Evolutionary conservation across 1,284 basidiomycete species (phyloP).

Genomic region (Ustilago tritici): DNA sequence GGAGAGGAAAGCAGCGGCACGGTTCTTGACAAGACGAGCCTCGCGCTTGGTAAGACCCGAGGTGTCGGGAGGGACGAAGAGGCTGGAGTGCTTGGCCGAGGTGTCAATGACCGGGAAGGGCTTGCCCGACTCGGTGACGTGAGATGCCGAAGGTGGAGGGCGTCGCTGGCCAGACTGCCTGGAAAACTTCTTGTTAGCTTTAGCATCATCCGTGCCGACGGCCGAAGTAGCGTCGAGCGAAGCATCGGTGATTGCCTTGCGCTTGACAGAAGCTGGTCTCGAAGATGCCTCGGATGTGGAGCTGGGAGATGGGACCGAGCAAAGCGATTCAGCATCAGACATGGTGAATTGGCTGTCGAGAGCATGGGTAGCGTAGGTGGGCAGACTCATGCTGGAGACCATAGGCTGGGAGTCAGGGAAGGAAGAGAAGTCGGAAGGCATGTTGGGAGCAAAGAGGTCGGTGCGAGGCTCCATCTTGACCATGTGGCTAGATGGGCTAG

Average conservation of each 20-base stretch:
- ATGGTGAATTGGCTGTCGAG: conserved; percentile 35
- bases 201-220: conserved; percentile 15
- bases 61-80: conserved; percentile 85
- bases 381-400: conserved; percentile 41
- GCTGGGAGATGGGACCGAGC: conserved; percentile 36
- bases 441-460: conserved; percentile 27
- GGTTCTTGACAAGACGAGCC: conserved; percentile 89
- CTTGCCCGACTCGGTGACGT: conserved; percentile 65
- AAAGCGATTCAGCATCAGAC: conserved; percentile 37
- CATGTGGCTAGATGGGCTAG: conserved; percentile 19
- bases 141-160: conserved; percentile 64
- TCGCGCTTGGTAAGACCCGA: conserved; percentile 87
- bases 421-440: conserved; percentile 13
- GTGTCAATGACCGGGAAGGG: conserved; percentile 69
- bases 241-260: conserved; percentile 26
- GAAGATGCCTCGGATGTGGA: conserved; percentile 32
- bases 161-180: conserved; percentile 42
- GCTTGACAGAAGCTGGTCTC: conserved; percentile 30
- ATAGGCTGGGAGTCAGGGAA: conserved; percentile 33
- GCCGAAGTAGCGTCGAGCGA: conserved; percentile 19
- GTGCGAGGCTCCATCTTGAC: conserved; percentile 36
- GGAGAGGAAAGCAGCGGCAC: conserved; percentile 88
- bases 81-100: conserved; percentile 67
- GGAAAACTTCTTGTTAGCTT: conserved; percentile 25
- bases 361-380: conserved; percentile 29